Evolutionary conservation across 495 filamentous ascomycete species (phyloP), one percentile per base, ranked within the genome.

Genomic region (Aspergillus nanangensis): DNA sequence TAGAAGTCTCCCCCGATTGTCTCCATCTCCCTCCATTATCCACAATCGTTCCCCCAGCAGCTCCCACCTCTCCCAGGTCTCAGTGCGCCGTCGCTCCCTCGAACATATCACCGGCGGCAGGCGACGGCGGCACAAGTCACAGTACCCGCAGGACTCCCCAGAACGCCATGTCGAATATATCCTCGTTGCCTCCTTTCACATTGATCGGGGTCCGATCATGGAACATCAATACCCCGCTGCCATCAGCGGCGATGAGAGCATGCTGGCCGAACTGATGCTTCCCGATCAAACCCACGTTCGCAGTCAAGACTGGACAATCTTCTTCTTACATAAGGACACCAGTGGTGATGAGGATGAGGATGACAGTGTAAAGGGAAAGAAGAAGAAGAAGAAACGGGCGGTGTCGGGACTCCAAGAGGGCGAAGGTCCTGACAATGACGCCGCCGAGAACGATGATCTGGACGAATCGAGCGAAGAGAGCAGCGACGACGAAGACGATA

Each of bases 161-260:
- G 90, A 95, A 65, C 90, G 87, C 50, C 93, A 99, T 83, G 93
- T 99, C 60, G 93, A 97, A 62, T 99, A 96, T 60, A 96, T 99
- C 44, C 75, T 99, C n/a, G 94, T 99, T 40, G 93, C 93, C 0
- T 93, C 90, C 3, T 99, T 99, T 65, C 89, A 96, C 58, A 95
- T 96, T 54, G 91, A 97, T 60, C 82, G 87, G 43, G 93, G 93
- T 10, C 90, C 91, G 44, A 83, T 96, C 51, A 97, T 99, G 93
- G 94, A 99, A 61, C 90, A 97, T 60, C 93, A 99, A 56, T 97
- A 90, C 55, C 93, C 93, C 0, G 86, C 83, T 29, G 77, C 91
- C 32, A 97, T 99, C 53, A 95, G 88, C 45, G 90, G 91, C n/a
- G 92, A 99, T 50, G 93, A 97, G 70, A 81, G 84, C 63, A 97